Evolutionary conservation across 139 green algal genomes (phyloP).

Genomic region (Picochlorum sp.): DNA sequence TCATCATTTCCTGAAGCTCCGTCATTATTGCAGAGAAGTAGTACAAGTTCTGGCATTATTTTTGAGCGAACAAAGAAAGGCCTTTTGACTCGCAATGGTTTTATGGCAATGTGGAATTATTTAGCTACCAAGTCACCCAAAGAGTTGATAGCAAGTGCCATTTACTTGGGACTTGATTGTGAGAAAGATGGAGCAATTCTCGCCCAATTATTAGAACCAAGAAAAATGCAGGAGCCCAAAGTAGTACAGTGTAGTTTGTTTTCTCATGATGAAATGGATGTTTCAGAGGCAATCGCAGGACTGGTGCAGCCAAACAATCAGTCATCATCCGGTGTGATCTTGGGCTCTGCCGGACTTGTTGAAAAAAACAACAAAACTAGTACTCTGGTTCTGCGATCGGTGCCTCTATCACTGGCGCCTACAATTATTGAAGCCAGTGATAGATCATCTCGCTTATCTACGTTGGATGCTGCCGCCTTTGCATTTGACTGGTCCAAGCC

Average conservation of each 20-base stretch:
- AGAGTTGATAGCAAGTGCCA: constrained; percentile 48
- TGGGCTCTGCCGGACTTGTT: not conserved
- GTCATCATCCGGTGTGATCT: constrained; percentile 5
- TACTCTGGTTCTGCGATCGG: constrained; percentile 12
- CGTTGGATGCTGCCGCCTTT: constrained; percentile 49
- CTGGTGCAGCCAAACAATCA: not conserved
- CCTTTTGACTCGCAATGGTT: constrained; percentile 41
- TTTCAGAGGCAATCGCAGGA: constrained; percentile 16
- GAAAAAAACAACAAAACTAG: not conserved
- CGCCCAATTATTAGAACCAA: not conserved
- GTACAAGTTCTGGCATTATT: constrained; percentile 23
- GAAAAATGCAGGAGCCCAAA: constrained; percentile 13
- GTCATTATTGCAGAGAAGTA: constrained; percentile 16
- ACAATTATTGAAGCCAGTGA: constrained; percentile 8
- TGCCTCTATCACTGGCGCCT: constrained; percentile 4
- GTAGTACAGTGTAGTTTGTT: constrained; percentile 43
- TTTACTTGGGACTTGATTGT: constrained; percentile 56
- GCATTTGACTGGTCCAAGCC: constrained; percentile 48
- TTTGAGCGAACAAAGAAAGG: constrained; percentile 27
- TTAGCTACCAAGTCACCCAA: constrained; percentile 35
- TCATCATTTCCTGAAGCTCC: constrained; percentile 39
- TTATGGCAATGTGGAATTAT: constrained; percentile 46
- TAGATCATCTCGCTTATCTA: constrained; percentile 14
- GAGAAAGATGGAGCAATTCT: not conserved
- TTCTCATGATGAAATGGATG: constrained; percentile 34